Base-by-base conservation (phyloP, 108 stramenopile genomes). In the Discostella pseudostelligera region DNA sequence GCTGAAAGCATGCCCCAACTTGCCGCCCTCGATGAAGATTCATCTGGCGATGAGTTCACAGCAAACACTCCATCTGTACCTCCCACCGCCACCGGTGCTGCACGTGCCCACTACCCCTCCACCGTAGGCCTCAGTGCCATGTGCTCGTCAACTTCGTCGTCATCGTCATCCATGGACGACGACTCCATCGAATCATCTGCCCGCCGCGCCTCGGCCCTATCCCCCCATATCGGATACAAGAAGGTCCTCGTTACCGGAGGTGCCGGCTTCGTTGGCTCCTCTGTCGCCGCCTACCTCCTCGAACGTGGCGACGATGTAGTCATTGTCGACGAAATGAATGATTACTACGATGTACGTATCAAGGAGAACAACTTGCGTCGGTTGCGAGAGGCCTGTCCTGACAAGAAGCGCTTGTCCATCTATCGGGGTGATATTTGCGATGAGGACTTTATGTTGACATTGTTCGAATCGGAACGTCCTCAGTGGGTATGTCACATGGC, bases 241-340 rank as follows among this genome's bases (percentile, higher is more conserved):
- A 92, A 89, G 46, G 96, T 99, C 10, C 84, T 99, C 36, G 96
- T 99, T 16, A 99, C 98, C 8, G 98, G 98, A 22, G 98, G 92
- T 6, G 98, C 97, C 0, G 98, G 98, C 8, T 99, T 99, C 77
- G 88, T 99, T 50, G 98, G 97, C 1, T 85, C 84, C 69, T 82
- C 85, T 50, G 94, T 95, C 13, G 88, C 93, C 22, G 86, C 82
- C 20, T 56, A 51, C 28, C 87, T 99, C 13, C 77, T 99, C 21
- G 67, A 56, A 8, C 90, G 98, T 5, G 98, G 98, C 20, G 97
- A 99, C 60, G 84, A 83, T 57, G 98, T 99, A 42, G 89, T 98
- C 16, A 84, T 97, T 47, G 88, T 99, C 26, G 98, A 99, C 69
- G 98, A 99, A 73, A 89, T 99, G 80, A 99, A 99, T 67, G 96